These are phyloP conservation scores for Phytophthora hibernalis DNA, from an alignment of 352 stramenopile genomes.

Conservation along the genomic window DNA sequence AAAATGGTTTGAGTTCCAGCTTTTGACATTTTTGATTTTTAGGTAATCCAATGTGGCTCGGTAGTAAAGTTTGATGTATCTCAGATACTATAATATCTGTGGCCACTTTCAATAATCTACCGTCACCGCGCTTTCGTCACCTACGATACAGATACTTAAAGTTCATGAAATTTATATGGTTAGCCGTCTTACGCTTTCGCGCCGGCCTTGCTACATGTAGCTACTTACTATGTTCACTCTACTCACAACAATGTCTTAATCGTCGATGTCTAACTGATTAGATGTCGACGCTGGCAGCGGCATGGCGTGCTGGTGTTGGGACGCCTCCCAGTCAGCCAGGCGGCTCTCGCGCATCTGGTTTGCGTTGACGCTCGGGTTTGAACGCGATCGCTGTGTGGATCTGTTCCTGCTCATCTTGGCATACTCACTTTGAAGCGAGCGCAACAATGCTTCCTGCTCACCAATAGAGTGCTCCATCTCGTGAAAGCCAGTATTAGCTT, in stretches of 20 bases:
- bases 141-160: no score
- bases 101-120: no score
- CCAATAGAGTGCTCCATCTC: conserved; percentile 66
- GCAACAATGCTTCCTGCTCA: conserved; percentile 57
- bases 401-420: conserved; percentile 34
- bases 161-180: conserved; percentile 27
- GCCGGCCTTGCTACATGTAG: conserved; percentile 3
- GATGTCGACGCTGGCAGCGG: conserved; percentile 9
- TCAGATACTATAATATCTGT: no score
- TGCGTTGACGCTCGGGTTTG: conserved; percentile 27
- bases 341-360: conserved; percentile 31
- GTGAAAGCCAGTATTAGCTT: conserved; percentile 41
- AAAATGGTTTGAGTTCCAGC: no score
- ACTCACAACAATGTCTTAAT: conserved; percentile 17
- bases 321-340: conserved; percentile 27
- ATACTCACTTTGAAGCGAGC: conserved; percentile 48
- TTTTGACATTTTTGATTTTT: no score
- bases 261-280: conserved; percentile 34
- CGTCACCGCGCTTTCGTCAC: no score
- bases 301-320: conserved; percentile 14
- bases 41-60: no score
- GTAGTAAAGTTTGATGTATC: no score
- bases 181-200: conserved; percentile 4
- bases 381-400: conserved; percentile 15
- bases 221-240: conserved; percentile 4